These are phyloP conservation scores for Penicillium sumatraense DNA, from an alignment of 2,329 filamentous ascomycete species.

Conservation along the genomic window DNA sequence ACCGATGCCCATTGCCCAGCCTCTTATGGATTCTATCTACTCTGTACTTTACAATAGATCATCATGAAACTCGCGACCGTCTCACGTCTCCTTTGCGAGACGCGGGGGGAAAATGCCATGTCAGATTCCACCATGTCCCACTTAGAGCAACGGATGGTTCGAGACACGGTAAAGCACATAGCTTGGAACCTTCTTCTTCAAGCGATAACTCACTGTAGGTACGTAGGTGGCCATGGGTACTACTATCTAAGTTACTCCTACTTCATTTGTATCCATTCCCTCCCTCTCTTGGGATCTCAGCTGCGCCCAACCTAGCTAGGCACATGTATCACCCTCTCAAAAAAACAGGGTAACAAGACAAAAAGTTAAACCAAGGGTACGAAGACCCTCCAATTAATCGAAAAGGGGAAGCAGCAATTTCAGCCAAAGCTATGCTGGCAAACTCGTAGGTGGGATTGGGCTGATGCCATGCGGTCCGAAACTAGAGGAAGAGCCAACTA, in stretches of 20 bases:
- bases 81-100: constrained; percentile 24
- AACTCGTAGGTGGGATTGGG: background rate
- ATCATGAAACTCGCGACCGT: constrained; percentile 27
- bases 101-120: constrained; percentile 22
- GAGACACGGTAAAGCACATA: constrained; percentile 5
- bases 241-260: background rate
- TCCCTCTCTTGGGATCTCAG: background rate
- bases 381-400: background rate
- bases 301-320: background rate
- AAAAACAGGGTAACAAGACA: background rate
- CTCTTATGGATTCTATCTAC: constrained; percentile 2
- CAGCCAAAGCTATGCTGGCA: background rate
- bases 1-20: constrained; percentile 1
- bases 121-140: constrained; percentile 12
- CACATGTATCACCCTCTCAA: background rate
- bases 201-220: no score
- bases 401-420: background rate
- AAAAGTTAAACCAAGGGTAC: background rate
- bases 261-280: background rate
- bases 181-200: constrained; percentile 1
- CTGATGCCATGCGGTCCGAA: background rate
- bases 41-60: constrained; percentile 5
- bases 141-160: background rate
- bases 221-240: no score
- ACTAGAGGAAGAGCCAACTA: background rate